phyloP scores from a whole-genome alignment of 345 rosid species.

The Pistacia vera region DNA sequence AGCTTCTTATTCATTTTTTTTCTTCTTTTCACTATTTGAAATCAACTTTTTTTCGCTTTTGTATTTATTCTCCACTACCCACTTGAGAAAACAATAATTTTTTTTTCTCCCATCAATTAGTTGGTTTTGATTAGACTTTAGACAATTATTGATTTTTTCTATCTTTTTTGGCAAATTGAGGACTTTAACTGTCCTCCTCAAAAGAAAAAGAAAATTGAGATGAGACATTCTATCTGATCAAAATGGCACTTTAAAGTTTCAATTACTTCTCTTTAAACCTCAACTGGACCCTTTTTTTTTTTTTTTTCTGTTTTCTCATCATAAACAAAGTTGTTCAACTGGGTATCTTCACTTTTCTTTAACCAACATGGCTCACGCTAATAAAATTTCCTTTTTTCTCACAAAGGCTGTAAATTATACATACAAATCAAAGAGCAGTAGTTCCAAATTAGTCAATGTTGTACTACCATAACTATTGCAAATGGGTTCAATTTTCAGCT shows the following conservation, averaged over 20 bases:
- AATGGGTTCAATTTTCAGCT: too few species aligned
- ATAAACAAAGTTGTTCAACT: neutral
- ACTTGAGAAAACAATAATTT: neutral
- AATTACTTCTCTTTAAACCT: neutral
- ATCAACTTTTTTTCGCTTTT: neutral
- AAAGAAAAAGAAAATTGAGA: neutral
- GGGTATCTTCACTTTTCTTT: neutral
- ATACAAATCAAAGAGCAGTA: too few species aligned
- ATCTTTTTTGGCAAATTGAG: neutral
- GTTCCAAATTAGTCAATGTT: too few species aligned
- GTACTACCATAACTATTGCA: too few species aligned
- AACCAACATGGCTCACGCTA: neutral
- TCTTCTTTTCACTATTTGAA: neutral
- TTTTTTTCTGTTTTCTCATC: neutral
- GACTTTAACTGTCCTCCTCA: neutral
- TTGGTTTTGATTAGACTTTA: constrained; percentile 12
- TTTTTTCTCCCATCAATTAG: neutral
- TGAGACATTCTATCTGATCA: neutral
- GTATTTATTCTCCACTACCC: neutral
- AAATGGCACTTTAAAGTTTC: neutral
- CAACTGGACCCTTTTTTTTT: neutral
- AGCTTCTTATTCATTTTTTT: neutral
- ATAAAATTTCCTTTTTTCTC: too few species aligned
- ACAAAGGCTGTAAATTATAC: too few species aligned
- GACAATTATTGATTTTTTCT: neutral